These are phyloP conservation scores for Cynara cardunculus DNA, from an alignment of 129 eudicot species.

Conservation along the genomic window DNA sequence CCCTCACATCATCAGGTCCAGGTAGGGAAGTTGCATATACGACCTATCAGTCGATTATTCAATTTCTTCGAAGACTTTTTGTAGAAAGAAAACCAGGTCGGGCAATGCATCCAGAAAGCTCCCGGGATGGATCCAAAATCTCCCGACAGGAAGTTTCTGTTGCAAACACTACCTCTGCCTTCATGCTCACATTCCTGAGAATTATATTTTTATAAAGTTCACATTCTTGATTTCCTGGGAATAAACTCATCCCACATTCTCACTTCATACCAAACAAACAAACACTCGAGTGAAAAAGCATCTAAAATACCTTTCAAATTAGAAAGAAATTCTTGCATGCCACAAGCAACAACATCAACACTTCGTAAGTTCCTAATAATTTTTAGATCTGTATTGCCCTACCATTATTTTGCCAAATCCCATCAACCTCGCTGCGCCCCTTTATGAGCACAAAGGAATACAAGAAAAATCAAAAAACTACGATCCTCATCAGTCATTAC, in stretches of 20 bases:
- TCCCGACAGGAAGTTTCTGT: no score
- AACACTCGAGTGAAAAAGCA: not conserved
- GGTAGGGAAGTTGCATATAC: no score
- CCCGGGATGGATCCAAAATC: no score
- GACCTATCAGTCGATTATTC: no score
- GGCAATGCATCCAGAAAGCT: no score
- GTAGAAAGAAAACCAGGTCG: no score
- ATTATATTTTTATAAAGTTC: no score
- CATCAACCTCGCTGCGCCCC: constrained; percentile 1
- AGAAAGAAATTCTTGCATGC: not conserved
- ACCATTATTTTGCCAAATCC: constrained; percentile 24
- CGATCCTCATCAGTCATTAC: constrained; percentile 23
- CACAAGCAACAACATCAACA: constrained; percentile 19
- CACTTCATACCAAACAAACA: not conserved
- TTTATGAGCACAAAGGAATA: constrained; percentile 24
- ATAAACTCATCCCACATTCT: not conserved
- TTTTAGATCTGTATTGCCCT: constrained; percentile 9
- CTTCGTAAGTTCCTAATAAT: not conserved
- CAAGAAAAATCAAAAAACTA: constrained; percentile 8
- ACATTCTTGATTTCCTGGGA: not conserved
- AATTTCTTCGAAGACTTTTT: no score
- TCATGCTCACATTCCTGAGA: no score
- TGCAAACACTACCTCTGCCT: no score
- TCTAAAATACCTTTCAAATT: not conserved
- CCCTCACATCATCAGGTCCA: no score